Evolutionary conservation across 805 yeast species (phyloP).

Genomic region (Schizosaccharomyces pombe): ASM294v3 CU329670.1:855501-856000

Average conservation of each 20-base stretch:
- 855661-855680: constrained; percentile 1
- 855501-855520: no score
- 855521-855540: no score
- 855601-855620: constrained; percentile 10
- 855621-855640: constrained; percentile 8
- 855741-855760: constrained; percentile 10
- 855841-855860: not conserved
- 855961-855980: constrained; percentile 10
- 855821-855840: not conserved
- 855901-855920: constrained; percentile 7
- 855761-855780: constrained; percentile 3
- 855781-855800: not conserved
- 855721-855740: constrained; percentile 11
- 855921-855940: constrained; percentile 8
- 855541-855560: constrained; percentile 8
- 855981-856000: constrained; percentile 10
- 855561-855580: no score
- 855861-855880: not conserved
- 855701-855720: constrained; percentile 2
- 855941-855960: constrained; percentile 5
- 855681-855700: not conserved
- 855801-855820: not conserved
- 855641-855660: not conserved
- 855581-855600: no score
- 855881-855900: constrained; percentile 6